Evolutionary conservation across 1,139 yeast genomes (phyloP).

Genomic region (Arxiozyma telluris): DNA sequence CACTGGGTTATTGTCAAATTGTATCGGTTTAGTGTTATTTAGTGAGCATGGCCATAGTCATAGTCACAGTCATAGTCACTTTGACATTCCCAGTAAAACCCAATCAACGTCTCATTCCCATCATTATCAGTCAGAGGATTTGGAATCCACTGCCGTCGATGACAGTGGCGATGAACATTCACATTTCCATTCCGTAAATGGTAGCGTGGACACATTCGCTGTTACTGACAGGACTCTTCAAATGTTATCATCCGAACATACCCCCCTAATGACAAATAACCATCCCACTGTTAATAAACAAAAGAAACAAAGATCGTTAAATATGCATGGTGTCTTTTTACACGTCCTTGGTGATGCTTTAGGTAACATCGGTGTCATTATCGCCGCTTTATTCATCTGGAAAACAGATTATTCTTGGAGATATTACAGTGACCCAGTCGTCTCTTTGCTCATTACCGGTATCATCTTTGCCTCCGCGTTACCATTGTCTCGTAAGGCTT

Average conservation of each 20-base stretch:
- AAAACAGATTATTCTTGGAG: constrained; percentile 85
- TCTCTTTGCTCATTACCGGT: constrained; percentile 75
- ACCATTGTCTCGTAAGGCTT: constrained; percentile 80
- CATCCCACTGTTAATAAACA: constrained; percentile 11
- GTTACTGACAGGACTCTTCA: constrained; percentile 19
- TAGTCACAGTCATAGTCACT: constrained; percentile 33
- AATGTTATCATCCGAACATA: constrained; percentile 23
- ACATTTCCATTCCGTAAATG: not conserved
- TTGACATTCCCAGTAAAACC: constrained; percentile 29
- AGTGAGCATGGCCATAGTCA: constrained; percentile 54
- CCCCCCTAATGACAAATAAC: constrained; percentile 28
- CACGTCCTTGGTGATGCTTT: constrained; percentile 95
- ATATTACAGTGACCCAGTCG: constrained; percentile 74
- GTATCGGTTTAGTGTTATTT: constrained; percentile 76
- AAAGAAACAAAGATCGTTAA: constrained; percentile 45
- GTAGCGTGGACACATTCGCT: constrained; percentile 4
- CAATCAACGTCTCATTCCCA: not conserved
- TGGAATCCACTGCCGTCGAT: constrained; percentile 52
- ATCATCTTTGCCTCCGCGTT: constrained; percentile 87
- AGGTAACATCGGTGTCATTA: constrained; percentile 89
- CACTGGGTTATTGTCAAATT: constrained; percentile 74
- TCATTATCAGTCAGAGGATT: constrained; percentile 21
- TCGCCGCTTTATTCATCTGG: constrained; percentile 89
- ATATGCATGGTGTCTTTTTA: constrained; percentile 94
- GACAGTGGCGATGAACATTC: not conserved